These are phyloP conservation scores for Vitis hybrid DNA, from an alignment of 177 flowering plant genomes.

Conservation along the genomic window DNA sequence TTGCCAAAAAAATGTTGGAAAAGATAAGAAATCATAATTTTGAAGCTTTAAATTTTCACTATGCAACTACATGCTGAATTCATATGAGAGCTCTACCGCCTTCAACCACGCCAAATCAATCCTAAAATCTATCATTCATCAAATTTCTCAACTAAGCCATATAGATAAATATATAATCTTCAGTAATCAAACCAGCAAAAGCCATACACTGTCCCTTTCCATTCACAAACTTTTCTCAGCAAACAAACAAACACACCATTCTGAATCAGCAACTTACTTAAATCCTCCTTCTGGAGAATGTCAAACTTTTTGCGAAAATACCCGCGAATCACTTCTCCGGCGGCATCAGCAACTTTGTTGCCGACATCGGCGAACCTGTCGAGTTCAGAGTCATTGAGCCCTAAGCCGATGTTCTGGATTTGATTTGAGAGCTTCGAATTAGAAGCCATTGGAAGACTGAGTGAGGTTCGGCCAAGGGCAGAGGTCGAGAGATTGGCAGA, in stretches of 20 bases:
- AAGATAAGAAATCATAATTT: neutral
- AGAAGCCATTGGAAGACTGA: constrained; percentile 25
- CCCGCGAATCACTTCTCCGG: constrained; percentile 81
- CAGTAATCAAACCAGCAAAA: too few relatives aligned
- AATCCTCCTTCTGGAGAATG: constrained; percentile 82
- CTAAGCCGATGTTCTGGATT: constrained; percentile 7
- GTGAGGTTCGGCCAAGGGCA: constrained; percentile 1
- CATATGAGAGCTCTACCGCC: neutral
- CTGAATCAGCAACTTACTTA: constrained; percentile 47
- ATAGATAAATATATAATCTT: too few relatives aligned
- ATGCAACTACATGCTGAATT: too few relatives aligned
- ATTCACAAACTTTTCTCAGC: too few relatives aligned
- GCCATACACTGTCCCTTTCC: too few relatives aligned
- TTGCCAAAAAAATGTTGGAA: neutral
- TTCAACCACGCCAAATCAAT: neutral
- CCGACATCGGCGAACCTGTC: constrained; percentile 64
- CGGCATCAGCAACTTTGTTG: constrained; percentile 76
- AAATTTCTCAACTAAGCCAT: too few relatives aligned
- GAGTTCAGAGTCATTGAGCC: constrained; percentile 29
- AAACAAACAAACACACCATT: too few relatives aligned
- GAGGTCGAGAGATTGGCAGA: constrained; percentile 6
- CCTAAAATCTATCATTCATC: neutral
- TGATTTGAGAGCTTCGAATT: constrained; percentile 29
- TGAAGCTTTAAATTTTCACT: neutral
- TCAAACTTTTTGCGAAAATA: constrained; percentile 84